Evolutionary conservation across 2,329 filamentous ascomycete genomes (phyloP), one percentile per base, ranked within the genome.

Genomic region (Colletotrichum cordylinicola): DNA sequence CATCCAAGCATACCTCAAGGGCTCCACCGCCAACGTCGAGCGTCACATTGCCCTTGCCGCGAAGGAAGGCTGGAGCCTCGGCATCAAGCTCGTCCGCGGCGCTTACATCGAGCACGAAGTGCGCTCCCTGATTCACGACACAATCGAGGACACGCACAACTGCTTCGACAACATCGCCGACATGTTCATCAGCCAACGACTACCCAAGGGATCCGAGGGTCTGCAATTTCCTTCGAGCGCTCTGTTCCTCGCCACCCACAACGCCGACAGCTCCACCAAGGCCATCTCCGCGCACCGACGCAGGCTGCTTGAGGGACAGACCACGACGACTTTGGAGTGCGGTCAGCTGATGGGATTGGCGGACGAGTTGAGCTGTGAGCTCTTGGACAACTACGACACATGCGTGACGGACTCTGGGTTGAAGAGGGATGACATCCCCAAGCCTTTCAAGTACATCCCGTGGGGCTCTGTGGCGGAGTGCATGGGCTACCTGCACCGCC

Each of bases 211-310:
- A 16, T 80, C 78, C 8, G 66, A 52, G 2, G 85, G 78, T 84
- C 84, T 72, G 68, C 94, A 92, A 80, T 93, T 93, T 0, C 83
- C 83, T 2, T 88, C 55, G 2, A 75, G 93, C 16, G 88, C 88
- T 78, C 81, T 98, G 24, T 91, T 98, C 33, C 88, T 98, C 16
- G 96, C 96, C 12, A 94, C 94, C 2, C 96, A 98, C 86, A 98
- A 98, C 82, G 90, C 73, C 64, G 35, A 55, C 35, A 75, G 73
- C 73, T 68, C 73, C 12, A 37, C 91, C 65, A 90, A 90, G 56
- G 95, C 94, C 5, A 93, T 98, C 16, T 85, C 88, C 21, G 87
- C 86, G 66, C 90, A 90, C n/a, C 89, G 89, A 29, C 86, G 85
- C 15, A 84, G 93, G 39, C 86, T 90, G 70, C 87, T 88, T 78